phyloP scores from a whole-genome alignment of 2,329 filamentous ascomycete species.

The Diaporthe ilicicola region DNA sequence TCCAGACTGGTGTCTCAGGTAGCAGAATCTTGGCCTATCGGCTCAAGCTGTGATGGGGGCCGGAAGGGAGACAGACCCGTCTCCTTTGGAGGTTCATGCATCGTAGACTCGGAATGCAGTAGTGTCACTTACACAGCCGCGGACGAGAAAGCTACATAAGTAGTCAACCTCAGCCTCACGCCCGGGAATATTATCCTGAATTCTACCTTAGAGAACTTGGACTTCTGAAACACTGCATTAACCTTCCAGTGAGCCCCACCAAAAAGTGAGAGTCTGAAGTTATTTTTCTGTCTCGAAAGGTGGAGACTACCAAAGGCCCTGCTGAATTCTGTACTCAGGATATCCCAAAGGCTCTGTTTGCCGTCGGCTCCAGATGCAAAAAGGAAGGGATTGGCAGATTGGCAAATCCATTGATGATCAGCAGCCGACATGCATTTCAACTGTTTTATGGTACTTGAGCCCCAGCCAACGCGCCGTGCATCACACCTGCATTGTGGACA shows the following conservation, averaged over 20 bases:
- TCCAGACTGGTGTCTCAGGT: neutral
- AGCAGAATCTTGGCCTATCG: neutral
- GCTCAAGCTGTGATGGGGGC: neutral
- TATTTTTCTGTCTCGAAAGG: too few species aligned
- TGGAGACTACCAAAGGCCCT: neutral
- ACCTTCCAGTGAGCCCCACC: too few species aligned
- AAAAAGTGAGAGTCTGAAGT: too few species aligned
- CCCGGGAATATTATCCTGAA: too few species aligned
- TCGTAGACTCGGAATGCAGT: neutral
- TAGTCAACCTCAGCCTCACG: too few species aligned
- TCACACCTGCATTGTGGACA: neutral
- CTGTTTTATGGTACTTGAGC: neutral
- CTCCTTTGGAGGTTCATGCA: neutral
- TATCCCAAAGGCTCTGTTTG: neutral
- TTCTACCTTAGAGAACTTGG: too few species aligned
- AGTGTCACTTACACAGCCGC: neutral
- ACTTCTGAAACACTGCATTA: too few species aligned
- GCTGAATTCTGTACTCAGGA: neutral
- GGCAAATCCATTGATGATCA: neutral
- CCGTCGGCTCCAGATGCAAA: neutral
- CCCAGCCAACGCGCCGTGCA: neutral
- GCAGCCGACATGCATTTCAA: neutral
- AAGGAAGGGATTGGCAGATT: neutral
- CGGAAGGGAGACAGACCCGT: neutral
- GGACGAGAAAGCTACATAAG: too few species aligned